Evolutionary conservation across 345 rosid genomes (phyloP).

Genomic region (Tarenaya hassleriana): DNA sequence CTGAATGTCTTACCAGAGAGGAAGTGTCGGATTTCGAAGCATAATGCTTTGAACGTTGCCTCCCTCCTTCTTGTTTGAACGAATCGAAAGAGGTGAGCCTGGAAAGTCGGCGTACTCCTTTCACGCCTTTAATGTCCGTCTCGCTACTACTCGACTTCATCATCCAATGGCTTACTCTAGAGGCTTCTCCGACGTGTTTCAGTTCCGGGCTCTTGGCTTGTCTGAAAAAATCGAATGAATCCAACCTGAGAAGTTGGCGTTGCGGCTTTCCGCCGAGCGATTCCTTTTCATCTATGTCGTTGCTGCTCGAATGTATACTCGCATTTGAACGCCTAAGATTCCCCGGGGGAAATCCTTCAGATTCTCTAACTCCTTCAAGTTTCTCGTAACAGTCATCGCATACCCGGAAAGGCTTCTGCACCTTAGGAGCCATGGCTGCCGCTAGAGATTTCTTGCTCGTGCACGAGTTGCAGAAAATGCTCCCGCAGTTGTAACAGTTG

Average conservation of each 20-base stretch:
- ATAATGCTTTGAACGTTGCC: constrained; percentile 32
- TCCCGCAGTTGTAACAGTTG: constrained; percentile 60
- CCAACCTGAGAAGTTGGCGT: constrained; percentile 33
- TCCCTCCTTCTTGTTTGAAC: constrained; percentile 27
- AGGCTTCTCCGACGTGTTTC: constrained; percentile 43
- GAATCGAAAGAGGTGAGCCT: constrained; percentile 49
- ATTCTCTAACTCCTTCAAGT: constrained; percentile 37
- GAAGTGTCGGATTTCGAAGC: constrained; percentile 34
- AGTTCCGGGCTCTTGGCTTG: constrained; percentile 31
- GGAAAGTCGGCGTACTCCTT: constrained; percentile 29
- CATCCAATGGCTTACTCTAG: constrained; percentile 30
- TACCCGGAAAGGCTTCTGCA: constrained; percentile 53
- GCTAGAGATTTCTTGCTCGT: constrained; percentile 48
- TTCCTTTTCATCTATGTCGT: constrained; percentile 34
- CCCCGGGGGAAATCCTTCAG: constrained; percentile 23
- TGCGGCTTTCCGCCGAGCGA: constrained; percentile 22
- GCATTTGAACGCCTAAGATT: constrained; percentile 37
- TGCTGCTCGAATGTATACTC: constrained; percentile 32
- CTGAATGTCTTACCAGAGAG: constrained; percentile 37
- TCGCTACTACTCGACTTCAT: constrained; percentile 26
- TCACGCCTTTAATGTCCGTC: constrained; percentile 31
- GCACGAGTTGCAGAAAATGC: constrained; percentile 50
- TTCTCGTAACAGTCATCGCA: constrained; percentile 52
- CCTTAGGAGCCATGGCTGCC: constrained; percentile 64
- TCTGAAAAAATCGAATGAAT: constrained; percentile 44